phyloP scores from a whole-genome alignment of 805 yeast species.

The Candida suzukii region DNA sequence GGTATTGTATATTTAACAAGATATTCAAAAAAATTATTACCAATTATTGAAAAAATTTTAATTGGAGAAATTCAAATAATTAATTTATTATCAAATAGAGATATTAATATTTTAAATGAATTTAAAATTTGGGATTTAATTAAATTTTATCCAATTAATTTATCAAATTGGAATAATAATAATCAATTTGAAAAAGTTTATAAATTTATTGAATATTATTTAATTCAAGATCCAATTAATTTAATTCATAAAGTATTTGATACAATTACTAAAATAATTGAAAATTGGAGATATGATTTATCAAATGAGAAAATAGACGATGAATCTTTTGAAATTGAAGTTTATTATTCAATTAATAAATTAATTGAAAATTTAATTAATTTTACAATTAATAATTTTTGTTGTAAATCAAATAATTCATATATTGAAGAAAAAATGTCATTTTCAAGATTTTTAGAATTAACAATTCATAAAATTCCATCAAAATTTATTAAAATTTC shows the following conservation, averaged over 20 bases:
- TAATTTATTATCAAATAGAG: conserved; percentile 1
- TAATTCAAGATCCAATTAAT: conserved; percentile 1
- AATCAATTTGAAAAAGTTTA: conserved; percentile 6
- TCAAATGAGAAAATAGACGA: background rate
- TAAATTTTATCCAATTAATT: conserved; percentile 5
- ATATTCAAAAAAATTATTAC: conserved; percentile 3
- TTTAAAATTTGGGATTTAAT: conserved; percentile 12
- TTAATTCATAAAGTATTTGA: background rate
- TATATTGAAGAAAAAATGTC: background rate
- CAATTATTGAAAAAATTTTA: conserved; percentile 5
- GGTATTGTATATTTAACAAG: conserved; percentile 9
- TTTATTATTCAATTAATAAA: conserved; percentile 12
- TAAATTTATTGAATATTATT: conserved; percentile 1
- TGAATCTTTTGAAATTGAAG: conserved; percentile 1
- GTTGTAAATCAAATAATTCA: conserved; percentile 1
- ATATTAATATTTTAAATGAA: conserved; percentile 2
- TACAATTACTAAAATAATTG: background rate
- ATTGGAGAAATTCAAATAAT: background rate
- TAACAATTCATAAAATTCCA: conserved; percentile 11
- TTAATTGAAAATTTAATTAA: conserved; percentile 6
- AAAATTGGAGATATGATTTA: background rate
- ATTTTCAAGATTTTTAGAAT: background rate
- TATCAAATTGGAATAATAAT: conserved; percentile 11
- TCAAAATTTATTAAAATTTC: conserved; percentile 11
- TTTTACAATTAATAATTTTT: conserved; percentile 4